These are phyloP conservation scores for Poa annua DNA, from an alignment of 176 grass and related monocot genomes.

Conservation along the genomic window DNA sequence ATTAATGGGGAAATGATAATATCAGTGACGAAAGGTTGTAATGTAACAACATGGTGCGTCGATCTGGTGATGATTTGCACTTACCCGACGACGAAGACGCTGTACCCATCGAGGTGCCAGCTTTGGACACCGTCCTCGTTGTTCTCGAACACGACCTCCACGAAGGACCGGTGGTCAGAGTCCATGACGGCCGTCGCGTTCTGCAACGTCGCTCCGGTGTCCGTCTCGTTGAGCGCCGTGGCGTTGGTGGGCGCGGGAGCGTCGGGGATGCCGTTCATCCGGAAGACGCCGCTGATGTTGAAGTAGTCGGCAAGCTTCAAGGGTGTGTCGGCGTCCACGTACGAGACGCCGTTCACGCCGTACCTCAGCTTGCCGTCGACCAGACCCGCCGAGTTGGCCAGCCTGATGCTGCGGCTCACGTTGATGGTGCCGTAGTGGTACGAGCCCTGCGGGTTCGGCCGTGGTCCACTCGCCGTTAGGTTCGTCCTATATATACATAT, in stretches of 20 bases:
- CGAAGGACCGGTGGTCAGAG: constrained; percentile 69
- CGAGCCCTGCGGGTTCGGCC: constrained; percentile 92
- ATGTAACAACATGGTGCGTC: neutral
- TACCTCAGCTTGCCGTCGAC: constrained; percentile 62
- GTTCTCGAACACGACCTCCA: constrained; percentile 86
- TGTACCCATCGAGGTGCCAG: constrained; percentile 91
- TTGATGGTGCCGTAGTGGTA: constrained; percentile 92
- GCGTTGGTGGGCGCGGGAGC: neutral
- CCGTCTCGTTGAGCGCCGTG: constrained; percentile 33
- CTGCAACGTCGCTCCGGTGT: neutral
- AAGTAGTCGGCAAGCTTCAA: constrained; percentile 87
- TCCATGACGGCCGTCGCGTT: constrained; percentile 74
- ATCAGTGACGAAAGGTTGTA: too few relatives aligned
- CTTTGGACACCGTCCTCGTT: constrained; percentile 61
- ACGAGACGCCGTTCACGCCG: constrained; percentile 82
- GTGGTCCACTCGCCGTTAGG: constrained; percentile 81
- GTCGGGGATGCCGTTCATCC: constrained; percentile 63
- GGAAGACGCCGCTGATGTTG: constrained; percentile 75
- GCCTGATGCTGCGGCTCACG: constrained; percentile 70
- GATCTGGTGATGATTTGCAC: neutral
- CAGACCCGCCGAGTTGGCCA: constrained; percentile 57
- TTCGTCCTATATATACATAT: constrained; percentile 57
- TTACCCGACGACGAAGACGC: constrained; percentile 84
- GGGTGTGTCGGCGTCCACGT: constrained; percentile 75
- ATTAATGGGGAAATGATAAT: neutral